phyloP scores from a whole-genome alignment of 2,329 filamentous ascomycete genomes.

The Fusarium drepaniforme region DNA sequence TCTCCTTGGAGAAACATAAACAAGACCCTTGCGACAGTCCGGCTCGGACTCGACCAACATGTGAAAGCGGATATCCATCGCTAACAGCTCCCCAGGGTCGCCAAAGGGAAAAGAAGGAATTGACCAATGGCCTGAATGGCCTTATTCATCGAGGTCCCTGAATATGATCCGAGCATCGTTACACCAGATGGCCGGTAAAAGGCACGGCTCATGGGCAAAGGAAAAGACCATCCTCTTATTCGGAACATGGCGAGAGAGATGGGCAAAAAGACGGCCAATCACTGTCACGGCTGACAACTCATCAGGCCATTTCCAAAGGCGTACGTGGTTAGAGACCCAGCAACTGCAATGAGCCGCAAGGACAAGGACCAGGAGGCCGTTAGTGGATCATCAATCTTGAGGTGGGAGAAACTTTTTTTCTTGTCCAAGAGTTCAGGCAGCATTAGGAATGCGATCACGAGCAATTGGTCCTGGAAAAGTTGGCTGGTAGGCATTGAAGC shows the following conservation, averaged over 20 bases:
- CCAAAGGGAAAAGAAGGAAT: slow-evolving; percentile 21
- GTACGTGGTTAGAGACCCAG: slow-evolving; percentile 2
- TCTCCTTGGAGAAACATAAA: not conserved
- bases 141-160: slow-evolving; percentile 45
- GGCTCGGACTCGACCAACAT: slow-evolving; percentile 11
- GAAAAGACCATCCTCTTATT: slow-evolving; percentile 41
- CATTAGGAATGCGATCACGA: slow-evolving; percentile 6
- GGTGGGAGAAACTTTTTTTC: not conserved
- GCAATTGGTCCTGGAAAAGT: slow-evolving; percentile 1
- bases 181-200: slow-evolving; percentile 26
- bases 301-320: slow-evolving; percentile 39
- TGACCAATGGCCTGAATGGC: slow-evolving; percentile 39
- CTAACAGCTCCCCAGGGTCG: slow-evolving; percentile 2
- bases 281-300: slow-evolving; percentile 21
- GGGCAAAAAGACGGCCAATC: slow-evolving; percentile 21
- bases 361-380: slow-evolving; percentile 3
- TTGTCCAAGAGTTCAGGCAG: not conserved
- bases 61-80: slow-evolving; percentile 18
- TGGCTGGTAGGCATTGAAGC: not conserved
- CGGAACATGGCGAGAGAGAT: slow-evolving; percentile 23
- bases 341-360: slow-evolving; percentile 4
- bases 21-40: not conserved
- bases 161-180: slow-evolving; percentile 40
- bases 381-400: slow-evolving; percentile 5
- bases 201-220: slow-evolving; percentile 22